These are phyloP conservation scores for Apiospora sp. DNA, from an alignment of 2,329 filamentous ascomycete species.

Conservation along the genomic window DNA sequence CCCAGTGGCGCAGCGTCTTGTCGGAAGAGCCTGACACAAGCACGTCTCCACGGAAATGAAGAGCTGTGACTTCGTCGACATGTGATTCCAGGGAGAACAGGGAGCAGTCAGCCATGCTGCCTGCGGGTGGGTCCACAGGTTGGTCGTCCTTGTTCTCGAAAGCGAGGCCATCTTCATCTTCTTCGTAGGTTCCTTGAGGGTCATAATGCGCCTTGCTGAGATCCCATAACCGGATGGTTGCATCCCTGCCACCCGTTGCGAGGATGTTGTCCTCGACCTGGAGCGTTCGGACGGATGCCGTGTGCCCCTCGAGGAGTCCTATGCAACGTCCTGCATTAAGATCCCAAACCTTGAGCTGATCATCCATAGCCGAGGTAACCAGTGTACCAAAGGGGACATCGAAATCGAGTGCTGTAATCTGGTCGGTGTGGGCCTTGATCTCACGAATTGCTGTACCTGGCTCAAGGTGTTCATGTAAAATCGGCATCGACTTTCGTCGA, in stretches of 20 bases:
- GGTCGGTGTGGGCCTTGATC: conserved; percentile 86
- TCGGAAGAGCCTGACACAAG: conserved; percentile 95
- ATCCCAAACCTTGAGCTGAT: conserved; percentile 96
- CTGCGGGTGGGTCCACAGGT: conserved; percentile 73
- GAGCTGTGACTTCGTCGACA: conserved; percentile 90
- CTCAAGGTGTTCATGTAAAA: conserved; percentile 94
- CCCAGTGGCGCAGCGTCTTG: conserved; percentile 98
- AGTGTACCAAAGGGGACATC: conserved; percentile 96
- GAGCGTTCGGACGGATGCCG: conserved; percentile 89
- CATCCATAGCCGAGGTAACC: conserved; percentile 90
- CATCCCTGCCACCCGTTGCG: conserved; percentile 93
- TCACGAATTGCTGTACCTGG: conserved; percentile 89
- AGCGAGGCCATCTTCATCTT: conserved; percentile 70
- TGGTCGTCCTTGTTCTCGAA: conserved; percentile 76
- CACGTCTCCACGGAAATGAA: conserved; percentile 88
- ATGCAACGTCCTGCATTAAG: conserved; percentile 92
- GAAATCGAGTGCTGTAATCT: conserved; percentile 91
- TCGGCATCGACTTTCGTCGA: conserved; percentile 86
- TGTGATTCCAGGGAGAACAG: conserved; percentile 91
- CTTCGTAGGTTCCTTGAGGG: conserved; percentile 68
- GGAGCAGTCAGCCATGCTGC: conserved; percentile 87
- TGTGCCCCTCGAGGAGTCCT: conserved; percentile 89
- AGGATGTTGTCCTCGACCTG: conserved; percentile 97
- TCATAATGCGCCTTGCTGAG: conserved; percentile 87
- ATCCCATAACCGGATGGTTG: conserved; percentile 94